A percentile compares a stretch with the other conserved stretches of the same genome.
phyloP scores from a whole-genome alignment of 306 rosid genomes.

The Mimosa bimucronata region DNA sequence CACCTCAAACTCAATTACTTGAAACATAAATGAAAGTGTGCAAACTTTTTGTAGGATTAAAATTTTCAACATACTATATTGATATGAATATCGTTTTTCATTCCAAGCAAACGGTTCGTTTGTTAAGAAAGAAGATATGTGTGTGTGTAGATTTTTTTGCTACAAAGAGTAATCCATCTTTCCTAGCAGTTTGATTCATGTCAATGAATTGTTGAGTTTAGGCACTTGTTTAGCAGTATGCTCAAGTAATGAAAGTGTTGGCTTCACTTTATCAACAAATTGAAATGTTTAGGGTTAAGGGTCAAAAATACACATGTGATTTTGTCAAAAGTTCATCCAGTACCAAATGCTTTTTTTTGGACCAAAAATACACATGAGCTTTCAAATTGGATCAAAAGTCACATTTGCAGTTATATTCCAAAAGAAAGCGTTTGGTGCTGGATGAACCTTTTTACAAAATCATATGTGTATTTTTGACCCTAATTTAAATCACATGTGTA shows the following conservation, averaged over 20 bases:
- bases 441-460: too few relatives aligned
- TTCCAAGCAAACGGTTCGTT: not conserved
- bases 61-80: not conserved
- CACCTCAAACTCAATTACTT: slow-evolving; percentile 41
- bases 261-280: not conserved
- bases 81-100: not conserved
- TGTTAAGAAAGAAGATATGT: too few relatives aligned
- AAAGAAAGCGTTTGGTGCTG: too few relatives aligned
- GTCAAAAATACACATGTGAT: too few relatives aligned
- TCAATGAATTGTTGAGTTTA: not conserved
- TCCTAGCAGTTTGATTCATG: not conserved
- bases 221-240: not conserved
- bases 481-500: too few relatives aligned
- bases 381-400: too few relatives aligned
- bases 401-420: too few relatives aligned
- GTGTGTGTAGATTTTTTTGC: not conserved
- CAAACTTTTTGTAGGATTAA: not conserved
- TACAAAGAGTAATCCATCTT: not conserved
- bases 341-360: too few relatives aligned
- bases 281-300: too few relatives aligned
- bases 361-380: too few relatives aligned
- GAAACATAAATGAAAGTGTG: slow-evolving; percentile 15
- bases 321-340: too few relatives aligned
- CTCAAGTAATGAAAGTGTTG: not conserved
- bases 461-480: too few relatives aligned